A percentile compares a stretch with the other conserved stretches of the same genome.
Evolutionary conservation across 768 basidiomycete genomes (phyloP).

Genomic region (Serendipita sp.): DNA sequence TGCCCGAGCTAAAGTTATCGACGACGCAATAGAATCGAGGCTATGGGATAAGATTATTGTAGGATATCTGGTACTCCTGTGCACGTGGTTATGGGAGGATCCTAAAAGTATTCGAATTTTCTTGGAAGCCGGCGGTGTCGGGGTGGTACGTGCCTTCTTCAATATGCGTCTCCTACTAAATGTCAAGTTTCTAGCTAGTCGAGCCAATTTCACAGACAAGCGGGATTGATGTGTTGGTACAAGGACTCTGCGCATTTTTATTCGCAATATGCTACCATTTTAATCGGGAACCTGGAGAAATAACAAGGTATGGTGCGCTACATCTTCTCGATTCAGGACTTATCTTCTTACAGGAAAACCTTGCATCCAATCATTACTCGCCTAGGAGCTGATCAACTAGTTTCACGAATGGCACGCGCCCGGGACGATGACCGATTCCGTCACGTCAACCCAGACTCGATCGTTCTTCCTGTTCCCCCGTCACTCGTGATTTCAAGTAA

Average conservation of each 20-base stretch:
- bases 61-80: constrained; percentile 66
- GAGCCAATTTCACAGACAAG: constrained; percentile 87
- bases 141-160: constrained; percentile 52
- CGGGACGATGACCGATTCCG: constrained; percentile 92
- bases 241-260: constrained; percentile 80
- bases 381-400: constrained; percentile 76
- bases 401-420: constrained; percentile 71
- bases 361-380: constrained; percentile 83
- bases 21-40: constrained; percentile 43
- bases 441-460: constrained; percentile 68
- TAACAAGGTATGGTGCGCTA: constrained; percentile 54
- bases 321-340: neutral
- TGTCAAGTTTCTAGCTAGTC: constrained; percentile 45
- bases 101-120: constrained; percentile 77
- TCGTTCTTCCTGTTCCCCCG: constrained; percentile 33
- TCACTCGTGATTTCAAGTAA: constrained; percentile 33
- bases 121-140: constrained; percentile 76
- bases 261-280: constrained; percentile 93
- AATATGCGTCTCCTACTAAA: neutral
- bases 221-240: constrained; percentile 72
- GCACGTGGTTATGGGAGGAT: constrained; percentile 97
- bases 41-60: constrained; percentile 88
- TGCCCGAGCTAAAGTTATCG: constrained; percentile 48
- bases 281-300: constrained; percentile 76
- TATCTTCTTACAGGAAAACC: constrained; percentile 41